Conservation (phyloP, 768 basidiomycete genomes). For the Suillus bovinus region DNA sequence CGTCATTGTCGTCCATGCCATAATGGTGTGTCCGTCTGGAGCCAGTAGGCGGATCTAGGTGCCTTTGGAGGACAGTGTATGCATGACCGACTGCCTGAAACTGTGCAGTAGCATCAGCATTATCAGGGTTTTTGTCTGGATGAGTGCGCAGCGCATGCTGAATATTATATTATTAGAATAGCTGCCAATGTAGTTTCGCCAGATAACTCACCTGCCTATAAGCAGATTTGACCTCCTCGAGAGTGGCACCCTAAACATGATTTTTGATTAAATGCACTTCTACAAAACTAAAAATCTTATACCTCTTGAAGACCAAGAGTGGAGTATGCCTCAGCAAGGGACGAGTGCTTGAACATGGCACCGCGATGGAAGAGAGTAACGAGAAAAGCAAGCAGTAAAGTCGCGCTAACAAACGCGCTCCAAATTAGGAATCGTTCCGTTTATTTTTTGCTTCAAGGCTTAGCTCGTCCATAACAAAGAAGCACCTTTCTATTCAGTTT, state of each 20-base stretch:
- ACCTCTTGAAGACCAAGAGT: conserved; percentile 59
- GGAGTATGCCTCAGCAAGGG: conserved; percentile 39
- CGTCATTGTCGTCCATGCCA: conserved; percentile 37
- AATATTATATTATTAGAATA: conserved; percentile 2
- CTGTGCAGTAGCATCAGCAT: conserved; percentile 62
- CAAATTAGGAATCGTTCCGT: conserved; percentile 16
- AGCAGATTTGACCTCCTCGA: conserved; percentile 64
- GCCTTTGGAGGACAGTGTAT: conserved; percentile 59
- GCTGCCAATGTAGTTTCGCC: conserved; percentile 4
- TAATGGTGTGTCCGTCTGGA: conserved; percentile 18
- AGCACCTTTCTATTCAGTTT: neutral
- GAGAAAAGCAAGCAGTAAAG: conserved; percentile 12
- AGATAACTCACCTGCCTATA: conserved; percentile 61
- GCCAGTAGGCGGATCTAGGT: conserved; percentile 44
- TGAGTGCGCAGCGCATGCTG: conserved; percentile 68
- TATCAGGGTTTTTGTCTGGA: conserved; percentile 74
- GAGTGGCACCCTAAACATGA: conserved; percentile 49
- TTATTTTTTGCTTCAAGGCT: conserved; percentile 7
- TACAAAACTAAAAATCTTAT: conserved; percentile 3
- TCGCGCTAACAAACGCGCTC: conserved; percentile 31
- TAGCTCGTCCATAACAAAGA: neutral
- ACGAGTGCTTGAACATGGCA: conserved; percentile 38
- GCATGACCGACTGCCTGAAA: conserved; percentile 74
- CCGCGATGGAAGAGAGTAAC: conserved; percentile 6
- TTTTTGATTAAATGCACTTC: conserved; percentile 11